Base-by-base conservation (phyloP, 2,329 filamentous ascomycete species). In the Kalaharituber pfeilii region DNA sequence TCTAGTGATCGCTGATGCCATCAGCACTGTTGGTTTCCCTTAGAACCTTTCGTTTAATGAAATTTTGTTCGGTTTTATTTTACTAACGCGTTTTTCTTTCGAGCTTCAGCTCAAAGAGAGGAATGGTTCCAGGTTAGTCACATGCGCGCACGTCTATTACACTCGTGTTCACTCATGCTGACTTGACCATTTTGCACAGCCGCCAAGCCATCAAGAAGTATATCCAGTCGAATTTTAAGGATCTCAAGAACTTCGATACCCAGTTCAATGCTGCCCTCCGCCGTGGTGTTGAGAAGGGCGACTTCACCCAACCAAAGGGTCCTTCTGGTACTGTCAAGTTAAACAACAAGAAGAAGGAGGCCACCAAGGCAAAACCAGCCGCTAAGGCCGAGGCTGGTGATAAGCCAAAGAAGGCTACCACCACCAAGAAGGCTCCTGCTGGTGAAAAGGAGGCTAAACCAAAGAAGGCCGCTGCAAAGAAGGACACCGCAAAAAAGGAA, bases 281-380 rank as follows among this genome's bases (percentile, higher is more conserved):
- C 71, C 72, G 74, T 57, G 87, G 87, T 69, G 86, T 88, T 64
- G 85, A 93, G 66, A 87, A 83, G 75, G 85, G 84, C 59, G 76
- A 84, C 65, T 94, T 94, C 68, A 77, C 81, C 66, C 86, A 89
- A 69, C 88, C 87, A 66, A 94, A 94, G 80, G 87, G 84, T 65
- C 76, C 86, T 57, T 94, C 87, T 60, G 87, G 87, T 57, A 84
- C 86, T 62, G 86, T 91, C 71, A 94, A 94, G 82, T 81, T 94
- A 57, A 83, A 82, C 57, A 75, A 77, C 42, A 89, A 89, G 80
- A 87, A 86, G 75, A 75, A 77, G 29, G 62, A 68, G 53, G 66
- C 67, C 56, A 55, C 66, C 9, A 66, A 61, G 53, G 45, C 52
- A 44, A 25, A 50, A 20, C 24, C 50, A 5, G 62, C 61, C 44